Evolutionary conservation across 2,329 filamentous ascomycete genomes (phyloP).

Genomic region (Aureobasidium sp.): DNA sequence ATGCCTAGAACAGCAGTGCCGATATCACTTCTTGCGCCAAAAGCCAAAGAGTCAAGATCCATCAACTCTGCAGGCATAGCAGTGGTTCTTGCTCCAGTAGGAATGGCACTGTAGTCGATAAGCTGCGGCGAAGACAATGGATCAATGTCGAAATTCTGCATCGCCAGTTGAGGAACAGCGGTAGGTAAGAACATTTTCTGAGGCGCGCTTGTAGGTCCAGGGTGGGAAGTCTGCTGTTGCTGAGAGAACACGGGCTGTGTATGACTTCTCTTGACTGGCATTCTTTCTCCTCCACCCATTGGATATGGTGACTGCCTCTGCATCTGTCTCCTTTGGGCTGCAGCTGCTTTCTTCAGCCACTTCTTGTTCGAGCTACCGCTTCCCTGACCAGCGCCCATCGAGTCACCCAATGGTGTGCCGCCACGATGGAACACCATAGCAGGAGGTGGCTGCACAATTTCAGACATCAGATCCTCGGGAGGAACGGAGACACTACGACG

Average conservation of each 20-base stretch:
- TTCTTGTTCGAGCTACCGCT: neutral
- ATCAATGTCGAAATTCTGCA: neutral
- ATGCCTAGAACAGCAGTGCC: neutral
- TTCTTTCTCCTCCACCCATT: neutral
- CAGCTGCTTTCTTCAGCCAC: neutral
- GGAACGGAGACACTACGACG: slow-evolving; percentile 8
- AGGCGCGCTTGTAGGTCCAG: neutral
- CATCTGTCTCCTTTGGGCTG: neutral
- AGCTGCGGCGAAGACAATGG: neutral
- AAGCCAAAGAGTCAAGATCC: neutral
- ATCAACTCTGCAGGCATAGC: neutral
- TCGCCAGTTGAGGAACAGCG: neutral
- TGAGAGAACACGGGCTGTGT: neutral
- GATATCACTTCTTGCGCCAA: neutral
- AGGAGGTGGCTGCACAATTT: neutral
- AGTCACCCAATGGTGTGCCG: slow-evolving; percentile 3
- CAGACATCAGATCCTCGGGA: neutral
- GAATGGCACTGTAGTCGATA: neutral
- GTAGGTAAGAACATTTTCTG: neutral
- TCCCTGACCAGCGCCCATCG: neutral
- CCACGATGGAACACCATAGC: slow-evolving; percentile 6
- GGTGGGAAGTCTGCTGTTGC: neutral
- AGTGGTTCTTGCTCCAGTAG: neutral
- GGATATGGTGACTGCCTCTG: neutral
- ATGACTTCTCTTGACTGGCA: neutral